Percentiles rank a stretch among this genome's conserved stretches.
These are phyloP conservation scores for Leccinum ochraceum DNA, from an alignment of 768 basidiomycete species.

Conservation along the genomic window DNA sequence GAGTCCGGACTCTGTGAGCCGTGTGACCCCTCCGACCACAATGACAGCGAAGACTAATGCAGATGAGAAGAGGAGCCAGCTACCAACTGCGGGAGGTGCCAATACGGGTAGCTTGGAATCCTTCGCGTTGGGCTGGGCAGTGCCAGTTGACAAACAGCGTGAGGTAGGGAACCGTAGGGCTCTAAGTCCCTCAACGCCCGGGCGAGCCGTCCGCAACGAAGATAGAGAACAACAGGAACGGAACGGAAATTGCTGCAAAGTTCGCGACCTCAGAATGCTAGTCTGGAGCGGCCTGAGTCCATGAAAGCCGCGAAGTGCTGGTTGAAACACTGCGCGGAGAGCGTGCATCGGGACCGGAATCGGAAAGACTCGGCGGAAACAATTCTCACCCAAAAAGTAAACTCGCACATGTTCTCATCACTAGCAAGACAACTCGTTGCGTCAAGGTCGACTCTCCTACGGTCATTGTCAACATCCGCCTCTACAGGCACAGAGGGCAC, in stretches of 20 bases:
- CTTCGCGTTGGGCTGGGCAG: constrained; percentile 15
- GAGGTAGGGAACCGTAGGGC: constrained; percentile 28
- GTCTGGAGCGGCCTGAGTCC: constrained; percentile 2
- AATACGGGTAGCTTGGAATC: constrained; percentile 51
- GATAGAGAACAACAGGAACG: constrained; percentile 8
- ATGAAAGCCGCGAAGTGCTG: constrained; percentile 13
- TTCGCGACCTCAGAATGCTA: constrained; percentile 12
- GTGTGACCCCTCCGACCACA: constrained; percentile 94
- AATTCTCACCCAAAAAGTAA: background rate
- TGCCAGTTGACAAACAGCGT: constrained; percentile 42
- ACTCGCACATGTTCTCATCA: constrained; percentile 16
- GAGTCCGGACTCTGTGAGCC: constrained; percentile 94
- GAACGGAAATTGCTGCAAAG: constrained; percentile 1
- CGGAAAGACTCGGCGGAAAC: background rate
- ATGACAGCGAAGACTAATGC: constrained; percentile 89
- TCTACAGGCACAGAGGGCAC: constrained; percentile 42
- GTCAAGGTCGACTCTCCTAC: constrained; percentile 30
- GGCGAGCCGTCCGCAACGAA: constrained; percentile 6
- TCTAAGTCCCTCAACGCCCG: background rate
- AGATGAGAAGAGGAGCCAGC: constrained; percentile 86
- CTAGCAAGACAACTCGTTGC: constrained; percentile 37
- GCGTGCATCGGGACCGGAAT: constrained; percentile 18
- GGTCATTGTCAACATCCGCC: constrained; percentile 25
- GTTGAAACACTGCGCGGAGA: constrained; percentile 23
- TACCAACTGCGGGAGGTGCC: constrained; percentile 68